Evolutionary conservation across 805 yeast species (phyloP), one percentile per base, ranked within the genome.

Genomic region (Cyberlindnera xylosilytica): DNA sequence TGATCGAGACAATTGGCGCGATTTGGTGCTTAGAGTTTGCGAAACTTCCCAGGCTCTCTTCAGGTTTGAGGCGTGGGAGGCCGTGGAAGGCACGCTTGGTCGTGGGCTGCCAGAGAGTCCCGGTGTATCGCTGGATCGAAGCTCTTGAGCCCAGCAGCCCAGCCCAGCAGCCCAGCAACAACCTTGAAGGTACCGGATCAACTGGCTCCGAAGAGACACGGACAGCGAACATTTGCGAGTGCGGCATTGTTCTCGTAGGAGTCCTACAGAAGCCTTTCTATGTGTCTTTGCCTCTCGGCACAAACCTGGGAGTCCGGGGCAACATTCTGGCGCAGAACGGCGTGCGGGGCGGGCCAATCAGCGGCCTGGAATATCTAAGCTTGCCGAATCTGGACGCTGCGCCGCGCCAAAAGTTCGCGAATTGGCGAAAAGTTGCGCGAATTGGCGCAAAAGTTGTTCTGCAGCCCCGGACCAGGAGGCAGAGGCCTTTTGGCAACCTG

Each of bases 271-370:
- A 12, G 3, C 28, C 8, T 6, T 7, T 36, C 20, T 28, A 18
- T 20, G 31, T 24, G 24, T 13, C 26, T 13, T 35, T 19, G 10
- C 24, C 24, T 8, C 24, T 7, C 24, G 7, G 10, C 24, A 22
- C 24, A 22, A n/a, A n/a, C n/a, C n/a, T n/a, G n/a, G 24, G 10
- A 22, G 24, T 22, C 24, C 24, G 24, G 24, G 31, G 29, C 37
- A 23, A 16, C 15, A 16, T 6, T n/a, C 10, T 8, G 24, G 38
- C 39, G 33, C 18, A 20, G 18, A 18, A 12, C n/a, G 8, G 33
- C 4, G 31, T 30, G 42, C 38, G 45, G 48, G 48, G 45, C 36
- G 20, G 19, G 48, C 48, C 48, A 44, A 44, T 44, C 20, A 20
- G 8, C 8, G 19, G 9, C 13, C 31, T 13, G 41, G 48, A 38